These are phyloP conservation scores for Westerdykella sp. DNA, from an alignment of 2,329 filamentous ascomycete species.

Conservation along the genomic window DNA sequence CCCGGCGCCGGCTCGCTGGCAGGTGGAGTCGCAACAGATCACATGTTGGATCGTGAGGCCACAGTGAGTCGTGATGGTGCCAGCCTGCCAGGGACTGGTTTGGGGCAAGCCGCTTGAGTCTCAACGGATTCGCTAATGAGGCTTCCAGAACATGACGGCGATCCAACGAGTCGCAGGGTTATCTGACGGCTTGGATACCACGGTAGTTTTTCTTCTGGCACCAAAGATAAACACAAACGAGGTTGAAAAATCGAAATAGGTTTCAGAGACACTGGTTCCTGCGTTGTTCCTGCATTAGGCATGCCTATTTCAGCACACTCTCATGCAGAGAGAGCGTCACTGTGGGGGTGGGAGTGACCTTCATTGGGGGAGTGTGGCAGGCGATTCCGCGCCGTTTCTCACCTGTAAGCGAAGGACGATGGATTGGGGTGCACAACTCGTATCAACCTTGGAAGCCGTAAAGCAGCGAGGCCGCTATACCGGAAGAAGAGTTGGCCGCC, in stretches of 20 bases:
- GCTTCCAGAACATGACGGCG: conserved; percentile 22
- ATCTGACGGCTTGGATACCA: neutral
- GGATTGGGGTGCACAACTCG: conserved; percentile 16
- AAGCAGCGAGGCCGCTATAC: conserved; percentile 25
- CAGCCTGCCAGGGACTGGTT: conserved; percentile 5
- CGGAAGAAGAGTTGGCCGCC: conserved; percentile 15
- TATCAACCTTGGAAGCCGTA: conserved; percentile 15
- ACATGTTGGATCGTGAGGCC: conserved; percentile 19
- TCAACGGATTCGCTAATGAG: conserved; percentile 20
- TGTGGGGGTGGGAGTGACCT: conserved; percentile 23
- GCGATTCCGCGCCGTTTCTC: conserved; percentile 25
- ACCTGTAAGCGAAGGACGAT: conserved; percentile 18
- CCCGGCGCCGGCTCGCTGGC: conserved; percentile 33
- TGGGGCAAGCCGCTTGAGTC: conserved; percentile 14
- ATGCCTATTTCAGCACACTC: conserved; percentile 15
- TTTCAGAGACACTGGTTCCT: conserved; percentile 30
- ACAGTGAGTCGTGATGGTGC: conserved; percentile 26
- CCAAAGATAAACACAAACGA: conserved; percentile 3
- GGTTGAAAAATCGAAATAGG: conserved; percentile 8
- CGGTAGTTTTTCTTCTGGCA: conserved; percentile 1
- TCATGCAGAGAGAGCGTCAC: conserved; percentile 15
- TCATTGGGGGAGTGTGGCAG: conserved; percentile 20
- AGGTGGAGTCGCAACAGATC: conserved; percentile 22
- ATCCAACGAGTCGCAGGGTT: neutral
- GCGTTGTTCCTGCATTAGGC: conserved; percentile 39